Base-by-base conservation (phyloP, 306 rosid genomes). In the Quercus ilex region DNA sequence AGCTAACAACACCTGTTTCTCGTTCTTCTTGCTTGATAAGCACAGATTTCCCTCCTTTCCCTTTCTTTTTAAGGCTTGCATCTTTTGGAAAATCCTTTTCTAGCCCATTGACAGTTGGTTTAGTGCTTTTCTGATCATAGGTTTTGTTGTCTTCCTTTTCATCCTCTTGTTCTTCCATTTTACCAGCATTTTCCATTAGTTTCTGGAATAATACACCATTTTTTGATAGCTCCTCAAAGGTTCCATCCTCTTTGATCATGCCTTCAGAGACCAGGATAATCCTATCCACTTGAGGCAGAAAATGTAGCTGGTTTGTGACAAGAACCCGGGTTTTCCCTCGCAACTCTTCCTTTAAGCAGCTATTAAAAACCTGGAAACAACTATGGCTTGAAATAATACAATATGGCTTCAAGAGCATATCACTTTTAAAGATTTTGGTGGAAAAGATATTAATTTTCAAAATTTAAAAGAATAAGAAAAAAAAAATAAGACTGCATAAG, bases 251-350 rank as follows among this genome's bases (percentile, higher is more conserved):
- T 81, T 82, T 84, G 77, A 94, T 69, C 79, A 51, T 81, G 51
- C 98, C 97, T 19, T 92, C 92, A 64, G 80, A 85, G 62, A 94
- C 85, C 35, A 94, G 75, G 75, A 94, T 82, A 72, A 94, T 87
- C 78, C 84, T 87, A 59, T 94, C 98, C 82, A 94, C 94, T 60
- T 87, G 96, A 60, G 97, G 94, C 77, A 94, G 98, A 82, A 94
- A 91, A 85, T 92, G 98, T 56, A 94, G 89, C 86, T 94, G 98
- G 86, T 94, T 94, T 43, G 98, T 94, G 77, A 94, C 97, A 77
- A 94, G 97, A 81, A 92, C 87, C 79, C 97, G 81, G 52, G 98
- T 94, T 85, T 92, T 94, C 56, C 90, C 94, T 65, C 60, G 79
- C 84, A 94, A 86, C 56, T 85, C 97, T 86, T 92, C 93, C 92